These are phyloP conservation scores for Forsythia viridissima DNA, from an alignment of 257 asterid species.

Conservation along the genomic window DNA sequence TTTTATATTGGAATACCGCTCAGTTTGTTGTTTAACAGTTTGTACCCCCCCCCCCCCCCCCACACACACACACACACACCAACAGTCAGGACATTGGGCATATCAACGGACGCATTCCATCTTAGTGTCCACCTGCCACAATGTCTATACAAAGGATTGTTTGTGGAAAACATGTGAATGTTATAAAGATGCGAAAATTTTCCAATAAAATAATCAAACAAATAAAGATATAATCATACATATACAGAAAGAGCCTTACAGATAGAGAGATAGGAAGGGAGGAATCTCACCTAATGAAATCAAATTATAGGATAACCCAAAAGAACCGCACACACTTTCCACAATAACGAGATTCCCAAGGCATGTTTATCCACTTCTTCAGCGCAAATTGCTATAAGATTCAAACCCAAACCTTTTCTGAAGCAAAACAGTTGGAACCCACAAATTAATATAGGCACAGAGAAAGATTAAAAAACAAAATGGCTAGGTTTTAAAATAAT, in stretches of 20 bases:
- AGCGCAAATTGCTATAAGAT: slow-evolving; percentile 25
- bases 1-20: too few relatives aligned
- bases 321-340: slow-evolving; percentile 65
- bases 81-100: too few relatives aligned
- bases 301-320: slow-evolving; percentile 65
- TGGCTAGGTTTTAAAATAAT: not conserved
- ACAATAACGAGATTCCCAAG: slow-evolving; percentile 64
- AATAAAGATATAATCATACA: not conserved
- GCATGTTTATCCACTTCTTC: slow-evolving; percentile 60
- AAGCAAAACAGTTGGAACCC: not conserved
- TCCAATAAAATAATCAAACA: not conserved
- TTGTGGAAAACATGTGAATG: not conserved
- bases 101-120: not conserved
- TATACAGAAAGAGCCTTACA: not conserved
- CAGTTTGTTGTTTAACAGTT: too few relatives aligned
- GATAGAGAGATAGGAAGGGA: not conserved
- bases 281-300: slow-evolving; percentile 50
- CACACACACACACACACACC: too few relatives aligned
- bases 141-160: not conserved
- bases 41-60: too few relatives aligned
- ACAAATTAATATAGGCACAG: not conserved
- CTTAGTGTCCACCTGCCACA: not conserved
- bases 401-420: slow-evolving; percentile 36
- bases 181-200: not conserved
- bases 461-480: slow-evolving; percentile 4